Conservation (phyloP, 1,284 basidiomycete species). For the Rhodotorula sp. region DNA sequence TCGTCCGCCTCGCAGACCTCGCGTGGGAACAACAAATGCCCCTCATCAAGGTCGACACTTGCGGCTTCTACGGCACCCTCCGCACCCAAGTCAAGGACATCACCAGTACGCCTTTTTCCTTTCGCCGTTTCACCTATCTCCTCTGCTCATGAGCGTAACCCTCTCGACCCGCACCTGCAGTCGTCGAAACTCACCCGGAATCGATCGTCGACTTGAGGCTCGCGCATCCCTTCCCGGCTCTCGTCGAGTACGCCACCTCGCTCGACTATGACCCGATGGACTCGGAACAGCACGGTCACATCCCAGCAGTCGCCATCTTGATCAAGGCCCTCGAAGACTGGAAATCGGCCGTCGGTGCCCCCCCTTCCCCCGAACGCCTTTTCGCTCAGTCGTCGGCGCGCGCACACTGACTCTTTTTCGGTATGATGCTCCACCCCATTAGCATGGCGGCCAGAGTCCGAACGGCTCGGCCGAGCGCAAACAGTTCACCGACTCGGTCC, state of each 20-base stretch:
- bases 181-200: conserved; percentile 84
- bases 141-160: neutral
- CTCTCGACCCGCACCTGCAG: conserved; percentile 50
- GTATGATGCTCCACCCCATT: neutral
- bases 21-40: conserved; percentile 56
- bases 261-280: conserved; percentile 75
- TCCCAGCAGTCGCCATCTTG: conserved; percentile 82
- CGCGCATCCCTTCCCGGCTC: conserved; percentile 79
- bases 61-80: conserved; percentile 85
- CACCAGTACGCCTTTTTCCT: conserved; percentile 58
- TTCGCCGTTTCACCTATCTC: neutral
- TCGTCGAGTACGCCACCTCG: conserved; percentile 61
- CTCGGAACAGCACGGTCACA: conserved; percentile 77
- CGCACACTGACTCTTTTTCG: neutral
- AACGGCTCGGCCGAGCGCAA: conserved; percentile 66
- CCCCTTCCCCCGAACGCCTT: no score
- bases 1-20: conserved; percentile 57
- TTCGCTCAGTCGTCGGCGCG: neutral
- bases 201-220: conserved; percentile 74
- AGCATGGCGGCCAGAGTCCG: conserved; percentile 68
- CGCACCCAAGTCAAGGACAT: conserved; percentile 83
- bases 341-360: conserved; percentile 62
- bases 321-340: conserved; percentile 78
- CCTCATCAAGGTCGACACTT: conserved; percentile 72
- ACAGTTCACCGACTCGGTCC: conserved; percentile 69